These are phyloP conservation scores for Theobroma cacao DNA, from an alignment of 345 rosid genomes.

Conservation along the genomic window DNA sequence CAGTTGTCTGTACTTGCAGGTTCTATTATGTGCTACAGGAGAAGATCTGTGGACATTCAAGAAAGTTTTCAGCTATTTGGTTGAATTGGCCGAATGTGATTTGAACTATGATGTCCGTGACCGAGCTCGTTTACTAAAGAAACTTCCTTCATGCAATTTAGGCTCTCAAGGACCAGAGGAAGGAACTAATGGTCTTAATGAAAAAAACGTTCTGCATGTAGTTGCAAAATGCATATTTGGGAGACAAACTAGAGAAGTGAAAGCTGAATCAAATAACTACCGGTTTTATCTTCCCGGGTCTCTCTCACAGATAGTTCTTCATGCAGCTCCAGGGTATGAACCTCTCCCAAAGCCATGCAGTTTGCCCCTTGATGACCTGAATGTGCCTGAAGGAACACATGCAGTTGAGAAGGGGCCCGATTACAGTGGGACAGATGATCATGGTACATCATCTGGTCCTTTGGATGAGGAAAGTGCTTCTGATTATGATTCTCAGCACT, in stretches of 20 bases:
- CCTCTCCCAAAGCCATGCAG: conserved; percentile 95
- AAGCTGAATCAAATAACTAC: conserved; percentile 39
- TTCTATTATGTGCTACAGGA: conserved; percentile 43
- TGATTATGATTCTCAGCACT: conserved; percentile 62
- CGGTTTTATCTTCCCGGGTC: conserved; percentile 96
- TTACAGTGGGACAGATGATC: conserved; percentile 34
- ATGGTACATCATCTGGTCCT: conserved; percentile 50
- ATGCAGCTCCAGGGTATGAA: conserved; percentile 99
- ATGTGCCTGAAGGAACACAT: conserved; percentile 34
- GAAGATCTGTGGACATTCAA: conserved; percentile 50
- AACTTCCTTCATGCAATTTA: conserved; percentile 40
- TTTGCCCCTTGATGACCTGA: conserved; percentile 43
- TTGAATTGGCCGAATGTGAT: conserved; percentile 88
- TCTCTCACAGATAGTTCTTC: conserved; percentile 93
- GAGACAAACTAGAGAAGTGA: conserved; percentile 39
- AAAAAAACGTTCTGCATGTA: conserved; percentile 29
- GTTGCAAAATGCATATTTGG: conserved; percentile 63
- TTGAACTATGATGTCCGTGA: conserved; percentile 86
- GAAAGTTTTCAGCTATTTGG: conserved; percentile 60
- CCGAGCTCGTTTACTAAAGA: conserved; percentile 77
- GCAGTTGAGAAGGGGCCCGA: conserved; percentile 25
- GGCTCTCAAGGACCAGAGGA: conserved; percentile 38
- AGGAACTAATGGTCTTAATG: conserved; percentile 33
- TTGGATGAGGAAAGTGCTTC: conserved; percentile 67
- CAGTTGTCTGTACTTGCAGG: conserved; percentile 42